phyloP scores from a whole-genome alignment of 495 filamentous ascomycete species.

The Bathelium albidoporum region DNA sequence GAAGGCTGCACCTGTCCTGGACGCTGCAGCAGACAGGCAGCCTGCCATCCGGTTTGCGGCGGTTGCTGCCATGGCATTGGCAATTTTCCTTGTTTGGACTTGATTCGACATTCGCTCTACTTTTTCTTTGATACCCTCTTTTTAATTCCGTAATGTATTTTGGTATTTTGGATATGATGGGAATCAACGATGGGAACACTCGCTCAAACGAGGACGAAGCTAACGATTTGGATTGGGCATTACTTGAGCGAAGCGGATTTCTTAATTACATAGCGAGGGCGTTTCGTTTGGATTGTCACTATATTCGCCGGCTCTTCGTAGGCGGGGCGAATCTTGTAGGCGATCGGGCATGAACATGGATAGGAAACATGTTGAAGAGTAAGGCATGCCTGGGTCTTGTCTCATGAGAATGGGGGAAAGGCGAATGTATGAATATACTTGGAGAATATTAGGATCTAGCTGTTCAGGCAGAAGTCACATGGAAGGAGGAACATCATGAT shows the following conservation, averaged over 20 bases:
- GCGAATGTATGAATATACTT: too few relatives aligned
- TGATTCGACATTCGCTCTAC: not conserved
- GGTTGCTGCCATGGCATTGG: not conserved
- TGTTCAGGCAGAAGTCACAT: too few relatives aligned
- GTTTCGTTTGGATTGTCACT: too few relatives aligned
- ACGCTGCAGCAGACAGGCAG: not conserved
- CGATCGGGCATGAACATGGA: too few relatives aligned
- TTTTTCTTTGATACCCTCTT: not conserved
- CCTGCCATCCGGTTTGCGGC: not conserved
- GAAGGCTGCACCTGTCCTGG: not conserved
- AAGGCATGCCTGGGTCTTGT: too few relatives aligned
- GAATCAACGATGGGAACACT: not conserved
- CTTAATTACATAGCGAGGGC: conserved; percentile 1
- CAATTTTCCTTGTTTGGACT: not conserved
- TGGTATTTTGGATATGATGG: not conserved
- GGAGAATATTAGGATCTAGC: too few relatives aligned
- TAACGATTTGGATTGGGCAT: not conserved
- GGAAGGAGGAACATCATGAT: too few relatives aligned
- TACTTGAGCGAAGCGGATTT: not conserved
- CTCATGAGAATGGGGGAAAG: too few relatives aligned
- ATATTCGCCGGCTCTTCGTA: too few relatives aligned
- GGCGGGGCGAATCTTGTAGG: too few relatives aligned
- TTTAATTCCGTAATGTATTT: not conserved
- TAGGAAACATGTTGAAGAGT: too few relatives aligned
- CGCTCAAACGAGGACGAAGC: not conserved